Evolutionary conservation across 176 grass and related monocot species (phyloP).

Genomic region (Hordeum vulgare): DNA sequence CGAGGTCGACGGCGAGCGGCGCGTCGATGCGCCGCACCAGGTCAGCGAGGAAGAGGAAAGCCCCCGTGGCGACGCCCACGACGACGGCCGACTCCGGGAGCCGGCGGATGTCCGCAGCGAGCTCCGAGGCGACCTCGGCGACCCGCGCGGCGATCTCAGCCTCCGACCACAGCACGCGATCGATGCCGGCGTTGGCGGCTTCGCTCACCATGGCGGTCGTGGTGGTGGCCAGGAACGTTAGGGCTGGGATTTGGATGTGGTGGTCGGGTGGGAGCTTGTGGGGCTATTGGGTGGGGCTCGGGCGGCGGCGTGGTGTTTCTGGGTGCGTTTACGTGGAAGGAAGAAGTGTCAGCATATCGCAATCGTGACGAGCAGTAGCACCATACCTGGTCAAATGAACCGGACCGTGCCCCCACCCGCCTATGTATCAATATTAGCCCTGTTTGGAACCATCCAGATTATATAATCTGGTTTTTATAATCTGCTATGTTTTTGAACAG

Average conservation of each 20-base stretch:
- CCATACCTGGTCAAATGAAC: no score
- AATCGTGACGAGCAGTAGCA: no score
- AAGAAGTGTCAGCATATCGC: no score
- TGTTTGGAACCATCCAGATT: no score
- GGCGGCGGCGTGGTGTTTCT: not conserved
- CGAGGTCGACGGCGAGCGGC: slow-evolving; percentile 59
- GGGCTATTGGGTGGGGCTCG: not conserved
- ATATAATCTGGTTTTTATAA: no score
- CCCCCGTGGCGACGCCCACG: slow-evolving; percentile 77
- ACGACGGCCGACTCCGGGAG: slow-evolving; percentile 48
- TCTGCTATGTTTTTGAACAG: no score
- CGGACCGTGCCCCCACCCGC: no score
- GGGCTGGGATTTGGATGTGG: slow-evolving; percentile 19
- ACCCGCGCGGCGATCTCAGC: slow-evolving; percentile 56
- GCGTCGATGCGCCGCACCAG: slow-evolving; percentile 56
- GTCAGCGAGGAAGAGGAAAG: slow-evolving; percentile 81
- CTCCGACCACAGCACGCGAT: slow-evolving; percentile 70
- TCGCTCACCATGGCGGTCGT: slow-evolving; percentile 30
- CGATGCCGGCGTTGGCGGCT: slow-evolving; percentile 43
- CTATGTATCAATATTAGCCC: no score
- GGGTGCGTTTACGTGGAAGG: no score
- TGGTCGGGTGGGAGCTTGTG: not conserved
- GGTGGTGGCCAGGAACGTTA: not conserved
- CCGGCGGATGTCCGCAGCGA: slow-evolving; percentile 47
- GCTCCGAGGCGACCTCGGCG: slow-evolving; percentile 45